phyloP scores from a whole-genome alignment of 306 rosid genomes.

The Prunus salicina region DNA sequence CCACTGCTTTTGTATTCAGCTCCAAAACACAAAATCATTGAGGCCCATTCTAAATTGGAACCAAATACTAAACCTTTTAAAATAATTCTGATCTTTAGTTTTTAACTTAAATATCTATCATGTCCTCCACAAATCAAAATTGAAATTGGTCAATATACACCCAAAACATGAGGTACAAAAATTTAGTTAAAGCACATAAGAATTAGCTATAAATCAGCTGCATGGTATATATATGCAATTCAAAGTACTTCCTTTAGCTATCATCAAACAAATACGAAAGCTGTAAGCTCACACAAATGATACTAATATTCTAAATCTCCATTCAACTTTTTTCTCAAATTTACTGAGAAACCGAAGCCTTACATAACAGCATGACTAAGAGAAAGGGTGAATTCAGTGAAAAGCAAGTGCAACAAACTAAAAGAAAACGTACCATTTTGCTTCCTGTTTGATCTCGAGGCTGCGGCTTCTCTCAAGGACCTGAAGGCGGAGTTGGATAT shows the following conservation, averaged over 20 bases:
- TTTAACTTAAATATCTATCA: not conserved
- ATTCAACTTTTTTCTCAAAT: not conserved
- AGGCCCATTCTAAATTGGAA: not conserved
- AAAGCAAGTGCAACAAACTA: not conserved
- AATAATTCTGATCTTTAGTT: not conserved
- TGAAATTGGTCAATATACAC: not conserved
- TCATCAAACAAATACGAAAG: not conserved
- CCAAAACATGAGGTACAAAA: not conserved
- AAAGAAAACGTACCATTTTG: conserved; percentile 9
- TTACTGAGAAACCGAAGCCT: not conserved
- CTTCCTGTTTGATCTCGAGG: not conserved
- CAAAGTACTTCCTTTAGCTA: not conserved
- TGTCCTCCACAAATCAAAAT: not conserved
- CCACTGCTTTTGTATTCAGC: not conserved
- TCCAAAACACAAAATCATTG: not conserved
- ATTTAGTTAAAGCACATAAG: not conserved
- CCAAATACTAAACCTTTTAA: not conserved
- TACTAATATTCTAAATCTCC: not conserved
- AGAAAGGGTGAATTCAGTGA: not conserved
- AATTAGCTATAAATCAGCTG: not conserved
- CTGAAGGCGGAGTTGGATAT: not conserved
- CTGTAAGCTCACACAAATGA: too few species aligned
- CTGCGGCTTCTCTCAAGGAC: not conserved
- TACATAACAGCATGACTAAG: not conserved
- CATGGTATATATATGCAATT: not conserved